Evolutionary conservation across 306 rosid species (phyloP).

Genomic region (Luffa acutangula): DNA sequence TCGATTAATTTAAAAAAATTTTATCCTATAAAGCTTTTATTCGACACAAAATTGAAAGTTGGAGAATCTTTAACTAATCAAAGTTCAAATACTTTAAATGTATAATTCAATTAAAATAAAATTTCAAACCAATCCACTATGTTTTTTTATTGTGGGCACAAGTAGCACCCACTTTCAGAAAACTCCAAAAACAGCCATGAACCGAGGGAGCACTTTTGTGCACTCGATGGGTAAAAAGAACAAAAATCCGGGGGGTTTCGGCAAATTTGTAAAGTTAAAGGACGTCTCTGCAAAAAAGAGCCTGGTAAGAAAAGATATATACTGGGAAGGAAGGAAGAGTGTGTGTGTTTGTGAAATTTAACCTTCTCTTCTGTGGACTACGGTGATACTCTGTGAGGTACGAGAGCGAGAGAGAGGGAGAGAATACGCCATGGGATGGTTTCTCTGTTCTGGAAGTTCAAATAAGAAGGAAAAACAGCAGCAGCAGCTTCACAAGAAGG

Average conservation of each 20-base stretch:
- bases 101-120: too few species aligned
- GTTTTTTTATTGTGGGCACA: too few species aligned
- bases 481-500: constrained; percentile 14
- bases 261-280: neutral
- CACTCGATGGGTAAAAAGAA: neutral
- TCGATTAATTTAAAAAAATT: too few species aligned
- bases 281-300: constrained; percentile 13
- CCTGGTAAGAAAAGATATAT: constrained; percentile 2
- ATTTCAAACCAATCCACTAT: too few species aligned
- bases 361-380: neutral
- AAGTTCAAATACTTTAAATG: too few species aligned
- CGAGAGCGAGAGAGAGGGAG: constrained; percentile 6
- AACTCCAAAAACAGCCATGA: too few species aligned
- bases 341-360: neutral
- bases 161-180: too few species aligned
- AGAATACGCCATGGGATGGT: constrained; percentile 33
- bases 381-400: neutral
- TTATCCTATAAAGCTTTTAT: too few species aligned
- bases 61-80: too few species aligned
- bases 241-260: neutral
- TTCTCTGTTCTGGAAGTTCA: constrained; percentile 30
- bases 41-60: too few species aligned
- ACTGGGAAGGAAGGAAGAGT: neutral
- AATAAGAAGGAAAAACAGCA: constrained; percentile 25
- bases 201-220: neutral